Evolutionary conservation across 148 eudicot genomes (phyloP).

Genomic region (Camellia sinensis): DNA sequence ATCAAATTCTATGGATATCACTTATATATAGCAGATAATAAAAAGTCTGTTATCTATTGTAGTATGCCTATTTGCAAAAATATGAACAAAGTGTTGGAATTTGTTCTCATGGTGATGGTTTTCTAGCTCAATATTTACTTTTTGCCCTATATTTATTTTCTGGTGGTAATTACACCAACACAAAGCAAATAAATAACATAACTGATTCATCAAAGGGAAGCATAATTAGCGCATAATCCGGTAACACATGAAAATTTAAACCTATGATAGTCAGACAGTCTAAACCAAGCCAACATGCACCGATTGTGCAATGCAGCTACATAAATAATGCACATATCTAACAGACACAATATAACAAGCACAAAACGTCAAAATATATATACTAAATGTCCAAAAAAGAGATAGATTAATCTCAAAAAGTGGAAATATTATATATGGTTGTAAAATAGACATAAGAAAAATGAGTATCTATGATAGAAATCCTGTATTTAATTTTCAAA

Average conservation of each 20-base stretch:
- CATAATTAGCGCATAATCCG: neutral
- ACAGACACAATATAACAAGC: neutral
- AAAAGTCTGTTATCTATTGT: neutral
- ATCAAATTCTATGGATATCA: too few relatives aligned
- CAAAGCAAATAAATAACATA: neutral
- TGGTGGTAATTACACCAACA: too few relatives aligned
- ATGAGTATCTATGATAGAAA: neutral
- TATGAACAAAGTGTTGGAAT: neutral
- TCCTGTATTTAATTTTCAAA: neutral
- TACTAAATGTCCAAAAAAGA: too few relatives aligned
- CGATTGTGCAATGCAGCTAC: neutral
- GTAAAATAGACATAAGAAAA: too few relatives aligned
- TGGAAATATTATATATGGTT: neutral
- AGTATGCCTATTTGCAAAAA: neutral
- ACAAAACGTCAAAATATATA: neutral
- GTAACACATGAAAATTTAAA: neutral
- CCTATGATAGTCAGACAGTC: neutral
- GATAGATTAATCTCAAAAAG: neutral
- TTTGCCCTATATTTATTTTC: too few relatives aligned
- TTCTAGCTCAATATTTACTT: too few relatives aligned
- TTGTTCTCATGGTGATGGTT: too few relatives aligned
- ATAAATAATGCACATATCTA: neutral
- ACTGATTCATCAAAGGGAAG: too few relatives aligned
- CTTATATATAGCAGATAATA: neutral
- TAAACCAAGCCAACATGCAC: neutral